Evolutionary conservation across 2,329 filamentous ascomycete genomes (phyloP), one percentile per base, ranked within the genome.

Genomic region (Paraconiothyrium sp.): DNA sequence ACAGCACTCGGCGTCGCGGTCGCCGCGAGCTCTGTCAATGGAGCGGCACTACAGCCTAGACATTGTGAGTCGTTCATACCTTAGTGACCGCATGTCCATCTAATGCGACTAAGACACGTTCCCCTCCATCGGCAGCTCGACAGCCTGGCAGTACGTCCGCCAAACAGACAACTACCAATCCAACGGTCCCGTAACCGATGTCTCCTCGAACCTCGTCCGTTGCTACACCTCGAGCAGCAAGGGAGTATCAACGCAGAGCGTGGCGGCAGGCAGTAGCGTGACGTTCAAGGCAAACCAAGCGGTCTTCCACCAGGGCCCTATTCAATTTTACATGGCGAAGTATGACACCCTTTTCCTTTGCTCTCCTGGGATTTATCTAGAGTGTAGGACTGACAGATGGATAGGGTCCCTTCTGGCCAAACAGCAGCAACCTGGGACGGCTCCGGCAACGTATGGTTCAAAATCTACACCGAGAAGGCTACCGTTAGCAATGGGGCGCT

Each of bases 261-360:
- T 77, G 4, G 70, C 68, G 13, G 75, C 76, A 3, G 76, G 76
- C 13, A 65, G 64, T 48, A 69, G 58, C n/a, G 71, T 79, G 1
- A 67, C 65, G 24, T 79, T 78, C 72, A 76, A 70, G 34, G 69
- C 72, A 2, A 65, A 52, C 20, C 67, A 71, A 11, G 69, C 70
- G 39, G 74, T 79, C 55, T 74, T 71, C 58, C 76, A 78, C 58
- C 76, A 70, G 4, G 76, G 76, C 1, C 75, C 76, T 0, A 61
- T 79, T 10, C 75, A 77, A 56, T 79, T 79, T 61, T 79, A 79
- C 67, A 70, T 79, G 61, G 77, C 77, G 16, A 76, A 78, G 50
- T 54, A 54, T 1, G 16, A 6, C 16, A 2, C 16, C 6, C 37
- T 3, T 34, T 16, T 14, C 35, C 9, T 20, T 37, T 5, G 20